A percentile compares a stretch with the other conserved stretches of the same genome.
Conservation (phyloP, 148 eudicot genomes). For the Vaccinium corymbosum region DNA sequence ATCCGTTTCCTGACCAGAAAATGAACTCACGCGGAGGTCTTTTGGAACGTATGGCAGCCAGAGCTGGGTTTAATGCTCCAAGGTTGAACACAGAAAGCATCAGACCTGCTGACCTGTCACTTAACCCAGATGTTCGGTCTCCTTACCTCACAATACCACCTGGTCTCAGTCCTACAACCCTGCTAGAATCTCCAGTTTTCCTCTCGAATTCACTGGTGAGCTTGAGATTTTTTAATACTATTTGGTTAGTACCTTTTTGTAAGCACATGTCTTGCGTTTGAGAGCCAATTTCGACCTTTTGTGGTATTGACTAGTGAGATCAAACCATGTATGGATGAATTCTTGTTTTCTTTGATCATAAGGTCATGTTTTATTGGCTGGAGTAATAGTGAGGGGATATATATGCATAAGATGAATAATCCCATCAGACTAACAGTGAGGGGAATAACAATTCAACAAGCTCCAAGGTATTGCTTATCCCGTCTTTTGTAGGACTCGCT, state of each 20-base stretch:
- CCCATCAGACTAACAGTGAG: not conserved
- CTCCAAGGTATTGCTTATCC: not conserved
- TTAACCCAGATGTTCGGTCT: conserved; percentile 31
- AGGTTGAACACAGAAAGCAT: conserved; percentile 49
- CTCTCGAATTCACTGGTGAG: conserved; percentile 53
- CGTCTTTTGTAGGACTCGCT: not conserved
- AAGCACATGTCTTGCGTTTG: not conserved
- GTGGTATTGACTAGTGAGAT: not conserved
- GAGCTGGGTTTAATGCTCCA: conserved; percentile 56
- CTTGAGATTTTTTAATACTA: not conserved
- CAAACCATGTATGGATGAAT: not conserved
- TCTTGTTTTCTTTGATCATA: not conserved
- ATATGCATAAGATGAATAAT: not conserved
- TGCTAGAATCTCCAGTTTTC: conserved; percentile 63
- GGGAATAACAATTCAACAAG: not conserved
- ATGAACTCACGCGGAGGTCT: conserved; percentile 41
- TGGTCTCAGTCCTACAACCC: conserved; percentile 45
- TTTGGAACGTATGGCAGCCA: conserved; percentile 44
- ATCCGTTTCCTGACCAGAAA: conserved; percentile 31
- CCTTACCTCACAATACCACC: conserved; percentile 45
- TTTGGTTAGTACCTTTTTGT: not conserved
- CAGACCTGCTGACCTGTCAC: conserved; percentile 29
- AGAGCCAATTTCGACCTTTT: not conserved
- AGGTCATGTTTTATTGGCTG: not conserved
- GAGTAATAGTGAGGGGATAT: not conserved